A percentile compares a stretch with the other conserved stretches of the same genome.
Conservation (phyloP, 805 yeast genomes). For the Yarrowia keelungensis region DNA sequence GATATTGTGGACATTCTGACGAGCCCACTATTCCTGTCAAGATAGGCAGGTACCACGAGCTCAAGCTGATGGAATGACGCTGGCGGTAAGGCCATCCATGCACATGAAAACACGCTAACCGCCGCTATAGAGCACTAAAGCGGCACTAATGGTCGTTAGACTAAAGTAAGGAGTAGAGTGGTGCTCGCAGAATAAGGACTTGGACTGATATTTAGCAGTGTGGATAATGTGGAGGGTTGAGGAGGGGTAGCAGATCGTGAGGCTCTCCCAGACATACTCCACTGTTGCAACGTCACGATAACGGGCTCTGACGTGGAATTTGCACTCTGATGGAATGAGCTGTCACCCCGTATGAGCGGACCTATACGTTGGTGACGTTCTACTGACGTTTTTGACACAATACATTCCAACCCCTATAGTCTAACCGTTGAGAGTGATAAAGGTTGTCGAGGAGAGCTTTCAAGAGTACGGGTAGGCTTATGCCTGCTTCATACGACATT, state of each 20-base stretch:
- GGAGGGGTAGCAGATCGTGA: no score
- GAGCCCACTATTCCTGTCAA: background rate
- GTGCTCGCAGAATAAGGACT: no score
- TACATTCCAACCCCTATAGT: constrained; percentile 26
- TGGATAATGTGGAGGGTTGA: no score
- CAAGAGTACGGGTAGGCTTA: no score
- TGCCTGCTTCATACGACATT: no score
- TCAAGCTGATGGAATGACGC: constrained; percentile 3
- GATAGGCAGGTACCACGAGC: background rate
- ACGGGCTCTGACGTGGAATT: background rate
- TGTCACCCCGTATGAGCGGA: background rate
- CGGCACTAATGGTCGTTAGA: background rate
- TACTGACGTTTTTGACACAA: background rate
- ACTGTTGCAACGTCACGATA: background rate
- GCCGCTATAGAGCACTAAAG: background rate
- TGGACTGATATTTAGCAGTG: no score
- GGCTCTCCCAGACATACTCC: no score
- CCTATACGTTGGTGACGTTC: background rate
- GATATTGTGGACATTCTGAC: no score
- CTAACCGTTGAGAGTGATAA: background rate
- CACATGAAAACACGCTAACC: constrained; percentile 8
- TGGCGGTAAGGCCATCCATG: background rate
- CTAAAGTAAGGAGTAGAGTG: background rate
- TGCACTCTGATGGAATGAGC: constrained; percentile 2
- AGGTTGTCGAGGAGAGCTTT: no score